These are phyloP conservation scores for Cymbopogon flexuosus DNA, from an alignment of 202 grass and related monocot genomes.

Conservation along the genomic window DNA sequence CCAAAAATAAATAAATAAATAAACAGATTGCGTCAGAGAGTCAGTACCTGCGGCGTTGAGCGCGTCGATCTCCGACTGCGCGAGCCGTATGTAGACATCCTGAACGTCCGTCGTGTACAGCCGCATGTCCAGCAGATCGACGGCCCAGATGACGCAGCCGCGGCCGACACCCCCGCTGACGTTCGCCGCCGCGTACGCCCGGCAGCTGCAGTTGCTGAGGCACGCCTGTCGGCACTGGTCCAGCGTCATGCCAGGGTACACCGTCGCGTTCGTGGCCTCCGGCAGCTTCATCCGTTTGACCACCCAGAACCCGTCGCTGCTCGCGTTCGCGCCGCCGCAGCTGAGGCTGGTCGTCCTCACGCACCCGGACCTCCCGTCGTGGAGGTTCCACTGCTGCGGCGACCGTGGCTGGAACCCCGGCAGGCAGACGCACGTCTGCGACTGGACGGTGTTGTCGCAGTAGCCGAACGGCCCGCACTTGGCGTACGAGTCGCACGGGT, in stretches of 20 bases:
- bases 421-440: conserved; percentile 43
- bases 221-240: conserved; percentile 51
- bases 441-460: conserved; percentile 32
- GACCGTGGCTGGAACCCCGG: conserved; percentile 48
- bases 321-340: conserved; percentile 18
- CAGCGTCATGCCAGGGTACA: conserved; percentile 38
- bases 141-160: conserved; percentile 64
- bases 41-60: conserved; percentile 31
- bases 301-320: conserved; percentile 43
- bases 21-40: background rate
- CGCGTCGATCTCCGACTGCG: conserved; percentile 44
- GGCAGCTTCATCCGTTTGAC: conserved; percentile 57
- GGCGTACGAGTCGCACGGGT: conserved; percentile 47
- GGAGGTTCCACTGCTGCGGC: conserved; percentile 43
- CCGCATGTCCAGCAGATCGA: conserved; percentile 52
- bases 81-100: conserved; percentile 49
- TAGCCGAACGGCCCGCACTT: conserved; percentile 48
- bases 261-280: conserved; percentile 47
- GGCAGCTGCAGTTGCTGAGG: conserved; percentile 53
- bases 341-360: conserved; percentile 33
- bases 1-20: background rate
- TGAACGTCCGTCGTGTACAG: conserved; percentile 25
- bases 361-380: conserved; percentile 42
- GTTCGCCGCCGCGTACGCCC: conserved; percentile 51
- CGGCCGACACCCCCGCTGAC: conserved; percentile 36